Percentiles rank a stretch among this genome's conserved stretches.
These are phyloP conservation scores for Aspergillus piperis DNA, from an alignment of 2,329 filamentous ascomycete species.

Conservation along the genomic window DNA sequence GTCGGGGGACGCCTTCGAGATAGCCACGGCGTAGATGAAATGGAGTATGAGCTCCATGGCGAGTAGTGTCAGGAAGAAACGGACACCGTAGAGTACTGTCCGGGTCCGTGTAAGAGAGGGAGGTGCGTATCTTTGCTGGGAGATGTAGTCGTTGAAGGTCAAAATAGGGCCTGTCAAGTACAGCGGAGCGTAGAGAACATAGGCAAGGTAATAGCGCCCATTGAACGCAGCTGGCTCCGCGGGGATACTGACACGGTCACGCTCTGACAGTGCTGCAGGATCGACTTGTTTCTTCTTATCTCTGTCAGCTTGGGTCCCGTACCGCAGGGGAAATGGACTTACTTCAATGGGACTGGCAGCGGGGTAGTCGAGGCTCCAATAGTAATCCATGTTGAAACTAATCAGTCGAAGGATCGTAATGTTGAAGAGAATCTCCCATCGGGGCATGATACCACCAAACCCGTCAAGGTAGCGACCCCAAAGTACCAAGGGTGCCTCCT, in stretches of 20 bases:
- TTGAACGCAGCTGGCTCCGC: constrained; percentile 69
- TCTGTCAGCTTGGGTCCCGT: constrained; percentile 28
- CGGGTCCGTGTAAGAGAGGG: constrained; percentile 69
- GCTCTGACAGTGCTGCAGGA: constrained; percentile 80
- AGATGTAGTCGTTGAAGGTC: constrained; percentile 97
- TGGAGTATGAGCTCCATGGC: constrained; percentile 91
- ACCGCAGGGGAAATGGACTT: constrained; percentile 38
- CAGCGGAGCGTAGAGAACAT: constrained; percentile 85
- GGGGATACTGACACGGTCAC: constrained; percentile 77
- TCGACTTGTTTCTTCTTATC: constrained; percentile 98
- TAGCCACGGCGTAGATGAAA: constrained; percentile 90
- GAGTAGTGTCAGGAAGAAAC: constrained; percentile 77
- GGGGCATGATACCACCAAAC: constrained; percentile 77
- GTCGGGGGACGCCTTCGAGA: constrained; percentile 74
- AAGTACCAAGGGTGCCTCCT: constrained; percentile 52
- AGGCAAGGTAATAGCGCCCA: constrained; percentile 87
- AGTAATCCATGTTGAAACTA: constrained; percentile 96
- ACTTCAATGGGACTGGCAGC: constrained; percentile 77
- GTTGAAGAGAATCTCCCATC: constrained; percentile 98
- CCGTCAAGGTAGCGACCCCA: constrained; percentile 75
- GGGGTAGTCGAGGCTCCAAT: constrained; percentile 77
- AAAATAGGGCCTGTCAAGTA: constrained; percentile 92
- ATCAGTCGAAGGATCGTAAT: constrained; percentile 88
- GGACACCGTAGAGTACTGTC: constrained; percentile 77
- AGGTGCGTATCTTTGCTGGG: constrained; percentile 73